Base-by-base conservation (phyloP, 2,329 filamentous ascomycete genomes). In the Colletotrichum simmondsii region DNA sequence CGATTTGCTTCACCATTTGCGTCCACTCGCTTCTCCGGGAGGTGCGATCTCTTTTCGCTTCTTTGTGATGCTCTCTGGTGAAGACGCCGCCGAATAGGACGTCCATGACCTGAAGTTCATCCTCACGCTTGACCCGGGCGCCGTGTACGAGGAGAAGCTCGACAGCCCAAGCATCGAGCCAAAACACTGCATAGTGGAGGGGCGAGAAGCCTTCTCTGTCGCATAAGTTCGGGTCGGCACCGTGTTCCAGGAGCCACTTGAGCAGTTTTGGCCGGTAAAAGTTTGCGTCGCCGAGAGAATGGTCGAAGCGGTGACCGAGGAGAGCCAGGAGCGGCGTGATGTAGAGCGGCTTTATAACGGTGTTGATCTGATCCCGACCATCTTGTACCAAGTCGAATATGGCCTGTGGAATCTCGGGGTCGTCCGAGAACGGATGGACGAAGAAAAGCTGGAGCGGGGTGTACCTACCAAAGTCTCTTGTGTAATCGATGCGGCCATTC, bases 381-480 rank as follows among this genome's bases (percentile, higher is more conserved):
- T 59, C 59, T 14, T 24, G 22, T 11, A 22, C 5, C 8, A 32
- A n/a, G 14, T 24, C 65, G 24, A 49, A 68, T 32, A 72, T 69
- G 28, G 59, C 59, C 5, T 63, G 37, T 12, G 65, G 58, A 26
- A 72, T 69, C 12, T 59, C 30, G 5, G 49, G 22, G 54, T 69
- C 65, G 59, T 69, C 65, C 2, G 68, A 59, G 2, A 69, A 46
- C 2, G 70, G 65, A 7, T 64, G 70, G 42, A 69, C 16, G 52
- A 72, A 69, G 28, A 72, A 69, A 3, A 72, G 32, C 16, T 72
- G 52, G 3, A 72, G 52, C 12, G 70, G 70, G 2, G 65, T 68
- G 11, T 26, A 63, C 49, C 37, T 14, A 42, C 62, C 62, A 10
- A 35, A 16, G 3, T 56, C 52, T 5, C 46, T 1, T 12, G 32